Evolutionary conservation across 495 filamentous ascomycete species (phyloP).

Genomic region (Aspergillus olivimuriae): DNA sequence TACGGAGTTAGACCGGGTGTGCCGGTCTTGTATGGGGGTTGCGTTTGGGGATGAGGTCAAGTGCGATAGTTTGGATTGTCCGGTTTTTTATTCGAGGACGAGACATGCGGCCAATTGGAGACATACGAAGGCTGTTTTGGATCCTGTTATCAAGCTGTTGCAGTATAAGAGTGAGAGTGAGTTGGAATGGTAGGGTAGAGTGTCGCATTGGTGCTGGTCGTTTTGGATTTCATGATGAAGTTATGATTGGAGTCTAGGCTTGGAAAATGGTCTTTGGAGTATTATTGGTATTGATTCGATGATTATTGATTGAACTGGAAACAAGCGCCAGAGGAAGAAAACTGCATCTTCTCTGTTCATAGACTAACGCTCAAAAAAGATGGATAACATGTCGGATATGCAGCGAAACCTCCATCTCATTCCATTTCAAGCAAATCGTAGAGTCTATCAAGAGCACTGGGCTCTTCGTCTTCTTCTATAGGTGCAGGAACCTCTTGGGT

Average conservation of each 20-base stretch:
- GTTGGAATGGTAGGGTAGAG: constrained; percentile 37
- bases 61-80: constrained; percentile 89
- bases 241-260: neutral
- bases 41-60: constrained; percentile 66
- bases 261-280: too few species aligned
- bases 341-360: too few species aligned
- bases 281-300: too few species aligned
- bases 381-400: too few species aligned
- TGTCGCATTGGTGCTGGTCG: neutral
- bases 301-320: too few species aligned
- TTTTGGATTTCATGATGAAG: neutral
- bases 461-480: constrained; percentile 4
- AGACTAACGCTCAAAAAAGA: too few species aligned
- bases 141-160: constrained; percentile 51
- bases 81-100: constrained; percentile 82
- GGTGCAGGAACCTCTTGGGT: neutral
- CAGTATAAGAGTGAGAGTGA: constrained; percentile 36
- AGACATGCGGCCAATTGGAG: constrained; percentile 59
- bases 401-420: neutral
- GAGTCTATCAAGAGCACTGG: constrained; percentile 21
- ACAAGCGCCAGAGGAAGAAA: too few species aligned
- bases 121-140: constrained; percentile 49
- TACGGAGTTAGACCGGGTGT: constrained; percentile 64
- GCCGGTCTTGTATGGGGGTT: constrained; percentile 72
- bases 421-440: constrained; percentile 10